A percentile compares a stretch with the other conserved stretches of the same genome.
phyloP scores from a whole-genome alignment of 257 asterid species.

The Gardenia jasminoides region DNA sequence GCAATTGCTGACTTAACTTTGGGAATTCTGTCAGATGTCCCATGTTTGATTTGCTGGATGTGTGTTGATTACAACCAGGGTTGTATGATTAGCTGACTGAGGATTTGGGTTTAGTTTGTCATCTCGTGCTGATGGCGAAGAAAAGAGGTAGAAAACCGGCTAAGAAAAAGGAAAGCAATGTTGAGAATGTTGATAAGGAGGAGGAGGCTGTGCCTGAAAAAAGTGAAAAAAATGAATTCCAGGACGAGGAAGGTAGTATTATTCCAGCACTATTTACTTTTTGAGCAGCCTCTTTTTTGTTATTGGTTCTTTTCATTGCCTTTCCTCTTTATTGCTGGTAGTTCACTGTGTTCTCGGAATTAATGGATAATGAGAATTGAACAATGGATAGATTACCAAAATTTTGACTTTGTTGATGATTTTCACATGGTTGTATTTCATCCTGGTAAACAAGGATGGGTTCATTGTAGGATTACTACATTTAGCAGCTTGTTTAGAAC shows the following conservation, averaged over 20 bases:
- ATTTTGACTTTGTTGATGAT: too few relatives aligned
- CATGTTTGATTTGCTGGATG: background rate
- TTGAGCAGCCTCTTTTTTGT: background rate
- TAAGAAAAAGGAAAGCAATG: conserved; percentile 7
- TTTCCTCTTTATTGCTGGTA: background rate
- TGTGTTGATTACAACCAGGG: background rate
- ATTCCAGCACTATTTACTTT: background rate
- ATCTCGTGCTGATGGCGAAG: conserved; percentile 22
- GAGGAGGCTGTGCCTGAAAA: conserved; percentile 7
- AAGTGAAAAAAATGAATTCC: conserved; percentile 4
- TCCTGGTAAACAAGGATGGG: background rate
- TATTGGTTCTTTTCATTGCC: background rate
- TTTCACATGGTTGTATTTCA: background rate
- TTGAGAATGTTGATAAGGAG: conserved; percentile 4
- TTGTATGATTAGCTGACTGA: background rate
- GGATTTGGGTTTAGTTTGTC: background rate
- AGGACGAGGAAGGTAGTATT: conserved; percentile 26
- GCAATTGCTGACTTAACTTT: background rate
- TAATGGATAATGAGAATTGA: background rate
- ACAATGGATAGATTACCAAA: too few relatives aligned
- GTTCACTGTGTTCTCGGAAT: background rate
- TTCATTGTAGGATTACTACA: background rate
- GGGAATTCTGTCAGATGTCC: background rate
- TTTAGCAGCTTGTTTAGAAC: background rate
- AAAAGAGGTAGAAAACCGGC: conserved; percentile 22